phyloP scores from a whole-genome alignment of 202 grass and related monocot genomes.

The Setaria viridis region DNA sequence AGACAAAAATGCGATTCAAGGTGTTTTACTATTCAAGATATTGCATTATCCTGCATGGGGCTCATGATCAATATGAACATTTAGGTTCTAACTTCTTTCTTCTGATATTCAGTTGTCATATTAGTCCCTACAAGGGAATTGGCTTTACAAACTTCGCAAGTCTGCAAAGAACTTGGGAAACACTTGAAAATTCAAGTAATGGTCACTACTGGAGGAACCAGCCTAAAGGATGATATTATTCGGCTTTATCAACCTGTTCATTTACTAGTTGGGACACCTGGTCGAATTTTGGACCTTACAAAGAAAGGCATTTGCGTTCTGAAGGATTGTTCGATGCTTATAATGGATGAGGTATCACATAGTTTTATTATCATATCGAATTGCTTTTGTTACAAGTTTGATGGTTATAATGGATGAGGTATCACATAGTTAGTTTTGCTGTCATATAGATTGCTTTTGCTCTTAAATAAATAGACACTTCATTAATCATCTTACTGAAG shows the following conservation, averaged over 20 bases:
- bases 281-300: constrained; percentile 73
- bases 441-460: neutral
- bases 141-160: constrained; percentile 89
- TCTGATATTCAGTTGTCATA: constrained; percentile 72
- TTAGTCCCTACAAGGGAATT: constrained; percentile 90
- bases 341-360: constrained; percentile 86
- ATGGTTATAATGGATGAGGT: constrained; percentile 96
- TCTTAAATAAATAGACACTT: neutral
- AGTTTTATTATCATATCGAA: neutral
- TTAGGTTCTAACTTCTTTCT: constrained; percentile 22
- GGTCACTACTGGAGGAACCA: constrained; percentile 92
- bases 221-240: constrained; percentile 87
- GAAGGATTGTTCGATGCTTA: constrained; percentile 81
- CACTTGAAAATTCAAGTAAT: constrained; percentile 83
- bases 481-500: neutral
- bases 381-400: constrained; percentile 38
- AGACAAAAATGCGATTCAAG: constrained; percentile 84
- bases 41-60: neutral
- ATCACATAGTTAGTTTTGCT: constrained; percentile 32
- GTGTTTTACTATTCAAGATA: constrained; percentile 36
- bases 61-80: neutral
- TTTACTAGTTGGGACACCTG: constrained; percentile 83
- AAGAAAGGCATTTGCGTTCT: constrained; percentile 82
- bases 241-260: constrained; percentile 89
- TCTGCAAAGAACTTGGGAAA: constrained; percentile 88